These are phyloP conservation scores for Camillea tinctor DNA, from an alignment of 2,329 filamentous ascomycete genomes.

Conservation along the genomic window DNA sequence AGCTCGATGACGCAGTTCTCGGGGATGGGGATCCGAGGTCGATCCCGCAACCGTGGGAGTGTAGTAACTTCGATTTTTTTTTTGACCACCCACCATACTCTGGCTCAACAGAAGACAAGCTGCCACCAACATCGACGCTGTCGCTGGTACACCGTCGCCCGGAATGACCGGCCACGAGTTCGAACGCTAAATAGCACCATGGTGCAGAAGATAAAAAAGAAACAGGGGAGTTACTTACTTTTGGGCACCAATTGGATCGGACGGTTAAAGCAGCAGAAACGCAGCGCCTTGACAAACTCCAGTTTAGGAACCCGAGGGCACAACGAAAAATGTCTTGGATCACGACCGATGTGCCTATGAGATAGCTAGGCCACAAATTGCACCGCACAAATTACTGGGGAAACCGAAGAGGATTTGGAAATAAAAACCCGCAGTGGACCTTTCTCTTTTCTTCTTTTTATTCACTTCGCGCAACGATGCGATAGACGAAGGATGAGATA, in stretches of 20 bases:
- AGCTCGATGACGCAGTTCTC: slow-evolving; percentile 29
- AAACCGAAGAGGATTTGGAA: slow-evolving; percentile 25
- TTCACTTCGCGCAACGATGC: slow-evolving; percentile 24
- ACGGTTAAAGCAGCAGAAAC: slow-evolving; percentile 28
- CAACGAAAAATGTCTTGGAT: slow-evolving; percentile 3
- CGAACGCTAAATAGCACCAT: slow-evolving; percentile 22
- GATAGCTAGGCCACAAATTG: slow-evolving; percentile 23
- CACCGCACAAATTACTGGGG: slow-evolving; percentile 21
- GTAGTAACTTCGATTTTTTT: slow-evolving; percentile 10
- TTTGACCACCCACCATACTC: slow-evolving; percentile 10
- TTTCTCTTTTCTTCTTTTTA: slow-evolving; percentile 9
- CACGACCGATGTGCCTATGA: background rate
- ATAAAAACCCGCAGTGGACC: slow-evolving; percentile 28
- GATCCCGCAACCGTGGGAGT: slow-evolving; percentile 19
- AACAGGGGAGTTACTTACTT: slow-evolving; percentile 45
- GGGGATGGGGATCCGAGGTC: slow-evolving; percentile 22
- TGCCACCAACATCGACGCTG: background rate
- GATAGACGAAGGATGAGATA: slow-evolving; percentile 30
- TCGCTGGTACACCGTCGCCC: slow-evolving; percentile 6
- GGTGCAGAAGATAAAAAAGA: slow-evolving; percentile 11
- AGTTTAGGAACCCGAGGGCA: slow-evolving; percentile 17
- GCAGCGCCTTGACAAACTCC: slow-evolving; percentile 28
- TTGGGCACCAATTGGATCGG: slow-evolving; percentile 46
- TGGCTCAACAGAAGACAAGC: slow-evolving; percentile 2
- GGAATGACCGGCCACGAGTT: slow-evolving; percentile 11